These are phyloP conservation scores for Monilinia aucupariae DNA, from an alignment of 2,329 filamentous ascomycete genomes.

Conservation along the genomic window DNA sequence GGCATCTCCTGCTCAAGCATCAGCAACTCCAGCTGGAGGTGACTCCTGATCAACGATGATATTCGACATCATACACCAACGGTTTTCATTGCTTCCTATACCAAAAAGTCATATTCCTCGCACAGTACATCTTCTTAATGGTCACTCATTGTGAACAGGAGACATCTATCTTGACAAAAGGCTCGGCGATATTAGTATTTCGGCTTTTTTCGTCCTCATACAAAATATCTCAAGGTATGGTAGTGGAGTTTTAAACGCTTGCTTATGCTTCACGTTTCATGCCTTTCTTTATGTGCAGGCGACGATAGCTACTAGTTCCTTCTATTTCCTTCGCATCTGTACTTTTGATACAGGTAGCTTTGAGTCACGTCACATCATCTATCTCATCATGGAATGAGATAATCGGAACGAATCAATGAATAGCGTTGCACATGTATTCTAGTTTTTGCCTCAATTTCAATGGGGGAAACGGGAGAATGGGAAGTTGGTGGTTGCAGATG, in stretches of 20 bases:
- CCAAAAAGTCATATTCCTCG: constrained; percentile 33
- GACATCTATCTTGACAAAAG: constrained; percentile 24
- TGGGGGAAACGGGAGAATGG: constrained; percentile 26
- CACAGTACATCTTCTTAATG: constrained; percentile 35
- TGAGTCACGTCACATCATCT: constrained; percentile 31
- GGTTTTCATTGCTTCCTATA: constrained; percentile 26
- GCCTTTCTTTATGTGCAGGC: constrained; percentile 23
- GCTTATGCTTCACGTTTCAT: constrained; percentile 32
- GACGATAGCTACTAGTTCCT: constrained; percentile 34
- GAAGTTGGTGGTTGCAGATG: constrained; percentile 22
- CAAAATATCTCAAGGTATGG: constrained; percentile 23
- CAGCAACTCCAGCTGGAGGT: constrained; percentile 43
- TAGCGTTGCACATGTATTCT: constrained; percentile 37
- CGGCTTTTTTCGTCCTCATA: constrained; percentile 24
- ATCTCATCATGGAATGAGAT: constrained; percentile 11
- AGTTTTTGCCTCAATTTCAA: constrained; percentile 23
- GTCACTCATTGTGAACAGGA: constrained; percentile 31
- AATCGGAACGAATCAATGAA: constrained; percentile 18
- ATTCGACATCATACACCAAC: constrained; percentile 1
- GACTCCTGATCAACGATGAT: constrained; percentile 25
- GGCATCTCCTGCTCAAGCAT: constrained; percentile 43
- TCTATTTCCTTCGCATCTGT: constrained; percentile 34
- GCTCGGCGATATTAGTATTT: constrained; percentile 24
- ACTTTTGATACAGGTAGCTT: constrained; percentile 29
- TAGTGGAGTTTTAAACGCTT: constrained; percentile 32